These are phyloP conservation scores for Hyaloperonospora arabidopsidis DNA, from an alignment of 352 stramenopile genomes.

Conservation along the genomic window DNA sequence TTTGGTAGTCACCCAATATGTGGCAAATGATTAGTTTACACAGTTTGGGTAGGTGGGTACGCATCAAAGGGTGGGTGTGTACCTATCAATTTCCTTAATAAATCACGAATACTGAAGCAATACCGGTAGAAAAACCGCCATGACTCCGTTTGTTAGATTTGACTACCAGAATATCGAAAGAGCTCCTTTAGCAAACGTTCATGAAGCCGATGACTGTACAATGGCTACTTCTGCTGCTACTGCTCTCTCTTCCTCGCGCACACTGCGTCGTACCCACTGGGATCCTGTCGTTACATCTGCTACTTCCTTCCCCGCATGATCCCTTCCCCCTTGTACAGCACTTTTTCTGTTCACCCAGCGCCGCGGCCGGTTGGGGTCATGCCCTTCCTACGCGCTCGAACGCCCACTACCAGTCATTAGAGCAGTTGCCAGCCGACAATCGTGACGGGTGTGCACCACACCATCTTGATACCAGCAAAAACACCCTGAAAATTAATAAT, in stretches of 20 bases:
- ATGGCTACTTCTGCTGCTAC: conserved; percentile 7
- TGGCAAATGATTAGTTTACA: too few relatives aligned
- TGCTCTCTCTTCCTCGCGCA: conserved; percentile 18
- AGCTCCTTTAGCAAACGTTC: not conserved
- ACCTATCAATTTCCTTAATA: too few relatives aligned
- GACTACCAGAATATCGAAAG: not conserved
- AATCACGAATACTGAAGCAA: too few relatives aligned
- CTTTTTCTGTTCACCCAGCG: conserved; percentile 42
- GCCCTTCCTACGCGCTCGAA: conserved; percentile 38
- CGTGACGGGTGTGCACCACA: conserved; percentile 40
- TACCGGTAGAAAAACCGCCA: too few relatives aligned
- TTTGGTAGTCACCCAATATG: too few relatives aligned
- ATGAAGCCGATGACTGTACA: conserved; percentile 7
- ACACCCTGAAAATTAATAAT: conserved; percentile 13
- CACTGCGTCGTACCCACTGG: conserved; percentile 39
- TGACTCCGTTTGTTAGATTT: too few relatives aligned
- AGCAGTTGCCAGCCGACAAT: conserved; percentile 29
- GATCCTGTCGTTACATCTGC: conserved; percentile 34
- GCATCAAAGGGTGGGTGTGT: too few relatives aligned
- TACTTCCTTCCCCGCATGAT: conserved; percentile 12
- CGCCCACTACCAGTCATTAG: conserved; percentile 46
- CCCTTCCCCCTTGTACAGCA: conserved; percentile 36
- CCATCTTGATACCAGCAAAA: conserved; percentile 2
- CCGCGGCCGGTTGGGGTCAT: conserved; percentile 48
- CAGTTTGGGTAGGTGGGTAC: too few relatives aligned